Evolutionary conservation across 2,329 filamentous ascomycete genomes (phyloP), one percentile per base, ranked within the genome.

Genomic region (Neonectria ditissima): DNA sequence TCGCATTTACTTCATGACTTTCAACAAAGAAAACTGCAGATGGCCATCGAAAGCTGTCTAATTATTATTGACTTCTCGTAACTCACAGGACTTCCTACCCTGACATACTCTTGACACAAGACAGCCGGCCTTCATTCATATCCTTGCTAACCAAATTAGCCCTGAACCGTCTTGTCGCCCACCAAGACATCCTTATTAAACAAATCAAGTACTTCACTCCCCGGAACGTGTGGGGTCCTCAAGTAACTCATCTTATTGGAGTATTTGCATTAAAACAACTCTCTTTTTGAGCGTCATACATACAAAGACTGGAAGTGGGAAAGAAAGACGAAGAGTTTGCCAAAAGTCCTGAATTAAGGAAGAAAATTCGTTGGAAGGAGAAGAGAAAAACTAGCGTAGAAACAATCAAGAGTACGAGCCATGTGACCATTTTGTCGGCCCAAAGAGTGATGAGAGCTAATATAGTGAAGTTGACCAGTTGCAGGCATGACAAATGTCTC

Each of bases 401-500:
- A 39, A 18, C 8, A n/a, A 10, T 18, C 3, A 18, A 41, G 18
- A 41, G n/a, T 8, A 20, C 8, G 37, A 20, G n/a, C 37, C n/a
- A 41, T 20, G 9, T 20, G n/a, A 32, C 11, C 3, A 11, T 20
- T 41, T 20, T 20, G 37, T 18, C 37, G 11, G 7, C 20, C n/a
- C 2, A 10, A n/a, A 9, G 2, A 39, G n/a, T n/a, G n/a, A n/a
- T n/a, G n/a, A n/a, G n/a, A n/a, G n/a, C n/a, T n/a, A n/a, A n/a
- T n/a, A n/a, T n/a, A n/a, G n/a, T n/a, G 24, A 41, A 14, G 47
- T 50, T 50, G 30, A n/a, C 28, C 4, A 14, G 10, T 34, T 32
- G 28, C 4, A 59, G 45, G 60, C 60, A 64, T 59, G 63, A 47
- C 39, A 48, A 60, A 56, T 56, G 34, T 14, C 54, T 62, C 62